Percentiles rank a stretch among this genome's conserved stretches.
These are phyloP conservation scores for Panaeolus papilionaceus DNA, from an alignment of 768 basidiomycete genomes.

Conservation along the genomic window DNA sequence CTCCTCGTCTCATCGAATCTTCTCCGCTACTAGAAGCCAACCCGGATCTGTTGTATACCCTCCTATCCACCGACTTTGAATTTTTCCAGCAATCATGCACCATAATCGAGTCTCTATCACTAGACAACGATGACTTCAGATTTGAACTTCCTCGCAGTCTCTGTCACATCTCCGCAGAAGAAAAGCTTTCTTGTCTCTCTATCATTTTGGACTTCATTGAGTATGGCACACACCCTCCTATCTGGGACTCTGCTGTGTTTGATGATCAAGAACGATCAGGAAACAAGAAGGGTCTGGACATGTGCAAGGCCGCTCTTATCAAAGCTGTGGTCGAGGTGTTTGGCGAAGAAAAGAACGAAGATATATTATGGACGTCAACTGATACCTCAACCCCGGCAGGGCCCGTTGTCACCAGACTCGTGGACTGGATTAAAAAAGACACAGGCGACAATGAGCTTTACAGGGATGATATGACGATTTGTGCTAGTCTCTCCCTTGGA, in stretches of 20 bases:
- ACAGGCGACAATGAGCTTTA: constrained; percentile 35
- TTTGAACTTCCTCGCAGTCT: constrained; percentile 72
- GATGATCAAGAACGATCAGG: constrained; percentile 57
- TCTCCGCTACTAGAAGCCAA: constrained; percentile 45
- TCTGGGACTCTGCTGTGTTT: constrained; percentile 59
- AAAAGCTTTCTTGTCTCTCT: constrained; percentile 61
- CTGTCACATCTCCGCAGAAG: constrained; percentile 62
- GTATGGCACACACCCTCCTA: constrained; percentile 66
- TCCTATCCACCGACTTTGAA: constrained; percentile 73
- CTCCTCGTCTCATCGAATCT: constrained; percentile 50
- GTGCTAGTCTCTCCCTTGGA: constrained; percentile 82
- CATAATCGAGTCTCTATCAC: constrained; percentile 75
- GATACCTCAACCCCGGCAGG: constrained; percentile 67
- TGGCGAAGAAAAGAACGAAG: constrained; percentile 80
- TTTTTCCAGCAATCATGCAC: constrained; percentile 77
- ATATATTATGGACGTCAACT: constrained; percentile 77
- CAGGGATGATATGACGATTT: constrained; percentile 81
- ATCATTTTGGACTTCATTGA: constrained; percentile 79
- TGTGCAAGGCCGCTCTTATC: constrained; percentile 86
- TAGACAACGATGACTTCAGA: constrained; percentile 81
- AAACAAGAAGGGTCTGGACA: constrained; percentile 76
- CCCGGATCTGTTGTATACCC: constrained; percentile 46
- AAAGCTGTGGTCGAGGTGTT: constrained; percentile 87
- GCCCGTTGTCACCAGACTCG: constrained; percentile 73
- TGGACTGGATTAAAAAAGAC: constrained; percentile 69